Base-by-base conservation (phyloP, 768 basidiomycete species). In the Chalciporus chontae region DNA sequence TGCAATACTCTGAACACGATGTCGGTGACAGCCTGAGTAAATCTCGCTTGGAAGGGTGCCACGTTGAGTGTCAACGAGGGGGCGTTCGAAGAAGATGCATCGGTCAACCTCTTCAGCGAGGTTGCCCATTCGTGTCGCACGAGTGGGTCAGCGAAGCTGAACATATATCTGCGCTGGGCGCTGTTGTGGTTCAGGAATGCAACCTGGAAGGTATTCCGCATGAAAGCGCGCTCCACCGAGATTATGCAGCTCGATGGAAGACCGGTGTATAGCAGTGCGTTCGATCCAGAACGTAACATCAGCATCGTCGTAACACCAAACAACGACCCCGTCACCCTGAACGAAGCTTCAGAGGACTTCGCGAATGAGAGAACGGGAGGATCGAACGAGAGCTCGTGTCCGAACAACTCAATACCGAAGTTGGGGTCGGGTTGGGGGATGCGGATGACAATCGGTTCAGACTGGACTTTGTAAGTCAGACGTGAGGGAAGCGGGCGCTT, bases 181-280 rank as follows among this genome's bases (percentile, higher is more conserved):
- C 83, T 82, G 27, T 73, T 63, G 54, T 85, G 81, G 57, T 84
- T 83, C 34, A 75, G 54, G 71, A 98, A 97, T 2, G 92, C 85
- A 29, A 97, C 70, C 66, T 96, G 91, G 77, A 98, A 94, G 0
- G 94, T 96, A 64, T 97, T 89, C 51, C 85, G 82, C 95, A 97
- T 97, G 72, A 97, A 97, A 0, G 91, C 85, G 17, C 93, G 85
- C 63, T 95, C 93, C 52, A 95, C 84, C 18, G 79, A 75, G 59
- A 98, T 74, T 5, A 83, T 75, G 57, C 80, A 85, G 64, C 85
- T 91, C 47, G 87, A 73, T 14, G 93, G 88, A 27, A 98, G 73
- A 24, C 89, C 87, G 2, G 83, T 72, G 65, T 97, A 98, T 48
- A 81, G 75, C 40, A 86, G 76, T 3, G 94, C 91, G 66, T 92